A percentile compares a stretch with the other conserved stretches of the same genome.
Evolutionary conservation across 345 rosid species (phyloP).

Genomic region (Dipteronia dyeriana): DNA sequence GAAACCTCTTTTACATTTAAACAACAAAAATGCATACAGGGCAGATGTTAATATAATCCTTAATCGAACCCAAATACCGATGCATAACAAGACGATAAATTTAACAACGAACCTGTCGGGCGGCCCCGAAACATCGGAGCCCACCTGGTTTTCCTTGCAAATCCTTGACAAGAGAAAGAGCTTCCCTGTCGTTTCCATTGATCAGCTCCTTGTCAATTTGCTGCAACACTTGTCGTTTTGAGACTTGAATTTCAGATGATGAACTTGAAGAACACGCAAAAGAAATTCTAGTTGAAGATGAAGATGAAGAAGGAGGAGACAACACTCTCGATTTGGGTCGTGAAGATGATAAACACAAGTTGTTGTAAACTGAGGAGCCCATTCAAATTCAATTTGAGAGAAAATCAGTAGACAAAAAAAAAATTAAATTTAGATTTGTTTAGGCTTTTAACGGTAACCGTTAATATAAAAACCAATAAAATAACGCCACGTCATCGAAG

Average conservation of each 20-base stretch:
- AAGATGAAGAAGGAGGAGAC: background rate
- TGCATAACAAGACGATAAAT: background rate
- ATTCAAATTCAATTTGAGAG: slow-evolving; percentile 24
- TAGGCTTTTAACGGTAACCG: slow-evolving; percentile 11
- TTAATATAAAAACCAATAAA: background rate
- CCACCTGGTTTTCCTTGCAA: slow-evolving; percentile 81
- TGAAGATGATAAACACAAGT: slow-evolving; percentile 27
- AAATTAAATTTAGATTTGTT: background rate
- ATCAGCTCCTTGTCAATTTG: slow-evolving; percentile 66
- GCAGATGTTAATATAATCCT: background rate
- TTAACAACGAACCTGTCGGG: slow-evolving; percentile 57
- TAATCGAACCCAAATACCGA: too few species aligned
- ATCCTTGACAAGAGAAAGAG: slow-evolving; percentile 66
- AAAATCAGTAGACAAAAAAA: background rate
- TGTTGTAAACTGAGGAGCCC: slow-evolving; percentile 41
- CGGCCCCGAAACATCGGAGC: slow-evolving; percentile 74
- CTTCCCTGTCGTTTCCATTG: slow-evolving; percentile 81
- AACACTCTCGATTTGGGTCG: slow-evolving; percentile 16
- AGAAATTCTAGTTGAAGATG: slow-evolving; percentile 14
- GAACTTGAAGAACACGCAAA: slow-evolving; percentile 27
- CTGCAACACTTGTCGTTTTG: slow-evolving; percentile 50
- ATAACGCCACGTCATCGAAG: background rate
- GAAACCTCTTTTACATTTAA: too few species aligned
- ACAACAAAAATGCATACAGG: background rate
- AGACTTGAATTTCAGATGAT: slow-evolving; percentile 45